phyloP scores from a whole-genome alignment of 805 yeast genomes.

The Lachancea cidri region DNA sequence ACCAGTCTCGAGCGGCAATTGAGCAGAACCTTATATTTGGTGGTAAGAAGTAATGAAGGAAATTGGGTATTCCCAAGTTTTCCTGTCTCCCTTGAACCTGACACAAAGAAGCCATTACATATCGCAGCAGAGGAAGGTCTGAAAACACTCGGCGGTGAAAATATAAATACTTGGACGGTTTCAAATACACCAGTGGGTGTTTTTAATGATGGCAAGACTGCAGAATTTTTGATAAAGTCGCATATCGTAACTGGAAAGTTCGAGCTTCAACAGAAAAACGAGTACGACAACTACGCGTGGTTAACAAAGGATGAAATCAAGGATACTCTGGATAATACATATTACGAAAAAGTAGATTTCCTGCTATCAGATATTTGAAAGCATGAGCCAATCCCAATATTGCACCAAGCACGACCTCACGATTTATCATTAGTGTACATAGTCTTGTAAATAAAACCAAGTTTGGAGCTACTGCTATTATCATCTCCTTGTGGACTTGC shows the following conservation, averaged over 20 bases:
- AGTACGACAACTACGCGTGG: constrained; percentile 65
- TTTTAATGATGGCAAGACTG: constrained; percentile 36
- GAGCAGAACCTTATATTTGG: constrained; percentile 71
- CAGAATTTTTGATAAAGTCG: constrained; percentile 74
- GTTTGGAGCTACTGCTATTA: neutral
- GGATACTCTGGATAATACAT: constrained; percentile 45
- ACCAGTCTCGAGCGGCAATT: constrained; percentile 74
- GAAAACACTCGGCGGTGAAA: constrained; percentile 62
- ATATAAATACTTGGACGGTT: constrained; percentile 84
- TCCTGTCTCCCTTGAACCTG: constrained; percentile 22
- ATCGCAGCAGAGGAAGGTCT: constrained; percentile 71
- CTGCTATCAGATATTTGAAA: constrained; percentile 32
- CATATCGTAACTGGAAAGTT: constrained; percentile 86
- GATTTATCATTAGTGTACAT: neutral
- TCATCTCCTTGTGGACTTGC: constrained; percentile 3
- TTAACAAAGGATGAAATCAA: constrained; percentile 72
- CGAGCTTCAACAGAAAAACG: constrained; percentile 36
- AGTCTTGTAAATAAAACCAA: constrained; percentile 9
- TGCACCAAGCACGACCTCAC: neutral
- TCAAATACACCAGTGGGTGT: constrained; percentile 83
- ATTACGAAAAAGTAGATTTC: constrained; percentile 48
- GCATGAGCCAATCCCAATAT: neutral
- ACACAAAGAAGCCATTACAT: constrained; percentile 52
- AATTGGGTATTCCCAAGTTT: constrained; percentile 84
- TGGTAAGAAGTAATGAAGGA: constrained; percentile 44